phyloP scores from a whole-genome alignment of 2,329 filamentous ascomycete species.

The Sarocladiaceae sp. region DNA sequence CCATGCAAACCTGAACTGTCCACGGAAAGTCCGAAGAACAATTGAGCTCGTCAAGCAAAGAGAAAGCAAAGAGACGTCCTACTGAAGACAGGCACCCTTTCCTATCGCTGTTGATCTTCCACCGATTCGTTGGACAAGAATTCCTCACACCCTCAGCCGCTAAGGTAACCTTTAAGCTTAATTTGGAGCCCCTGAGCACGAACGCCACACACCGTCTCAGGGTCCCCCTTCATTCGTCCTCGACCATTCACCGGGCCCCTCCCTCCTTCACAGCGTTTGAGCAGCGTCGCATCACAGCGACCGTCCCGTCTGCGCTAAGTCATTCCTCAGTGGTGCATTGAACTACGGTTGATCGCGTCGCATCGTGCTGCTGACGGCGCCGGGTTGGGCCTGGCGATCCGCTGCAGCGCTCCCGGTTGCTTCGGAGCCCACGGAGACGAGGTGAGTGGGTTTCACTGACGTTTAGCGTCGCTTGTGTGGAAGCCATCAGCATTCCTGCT shows the following conservation, averaged over 20 bases:
- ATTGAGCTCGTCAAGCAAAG: too few species aligned
- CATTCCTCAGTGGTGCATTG: too few species aligned
- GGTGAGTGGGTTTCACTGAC: neutral
- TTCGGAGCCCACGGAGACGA: too few species aligned
- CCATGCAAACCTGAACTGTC: too few species aligned
- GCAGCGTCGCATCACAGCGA: neutral
- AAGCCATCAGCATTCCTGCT: neutral
- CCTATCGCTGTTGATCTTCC: too few species aligned
- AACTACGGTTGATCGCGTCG: neutral
- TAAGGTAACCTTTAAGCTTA: conserved; percentile 7
- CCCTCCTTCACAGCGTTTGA: neutral
- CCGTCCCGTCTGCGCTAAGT: too few species aligned
- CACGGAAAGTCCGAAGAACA: too few species aligned
- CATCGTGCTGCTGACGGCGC: neutral
- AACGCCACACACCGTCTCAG: neutral
- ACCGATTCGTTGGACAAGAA: neutral
- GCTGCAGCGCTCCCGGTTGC: too few species aligned
- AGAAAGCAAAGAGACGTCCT: neutral
- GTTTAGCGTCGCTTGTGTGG: neutral
- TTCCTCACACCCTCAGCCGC: conserved; percentile 2
- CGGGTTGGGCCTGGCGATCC: neutral
- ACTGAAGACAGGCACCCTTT: too few species aligned
- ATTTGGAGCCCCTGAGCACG: conserved; percentile 1
- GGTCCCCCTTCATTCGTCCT: conserved; percentile 4
- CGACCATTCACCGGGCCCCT: neutral